phyloP scores from a whole-genome alignment of 2,329 filamentous ascomycete genomes.

The Ceratocystis huliohia region DNA sequence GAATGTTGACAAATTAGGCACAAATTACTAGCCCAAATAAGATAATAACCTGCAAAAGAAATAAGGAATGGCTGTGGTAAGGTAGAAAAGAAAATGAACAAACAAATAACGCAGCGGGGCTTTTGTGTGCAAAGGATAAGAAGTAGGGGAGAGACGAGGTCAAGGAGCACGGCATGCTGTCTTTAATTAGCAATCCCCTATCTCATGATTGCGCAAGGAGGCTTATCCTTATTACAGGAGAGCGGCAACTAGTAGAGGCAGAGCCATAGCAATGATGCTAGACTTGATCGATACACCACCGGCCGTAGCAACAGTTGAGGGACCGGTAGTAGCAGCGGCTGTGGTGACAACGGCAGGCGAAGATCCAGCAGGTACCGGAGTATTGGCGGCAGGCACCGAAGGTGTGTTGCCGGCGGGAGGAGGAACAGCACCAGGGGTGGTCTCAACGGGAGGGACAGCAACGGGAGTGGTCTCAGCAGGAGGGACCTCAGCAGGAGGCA shows the following conservation, averaged over 20 bases:
- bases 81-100: neutral
- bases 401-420: neutral
- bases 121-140: constrained; percentile 1
- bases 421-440: neutral
- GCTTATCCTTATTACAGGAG: neutral
- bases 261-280: constrained; percentile 2
- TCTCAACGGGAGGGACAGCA: neutral
- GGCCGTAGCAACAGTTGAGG: constrained; percentile 11
- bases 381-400: neutral
- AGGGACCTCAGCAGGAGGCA: neutral
- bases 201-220: too few relatives aligned
- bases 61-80: neutral
- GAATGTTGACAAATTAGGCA: neutral
- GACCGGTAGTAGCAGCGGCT: constrained; percentile 24
- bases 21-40: neutral
- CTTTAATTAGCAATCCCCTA: too few relatives aligned
- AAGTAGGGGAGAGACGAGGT: neutral
- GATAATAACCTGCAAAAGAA: neutral
- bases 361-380: constrained; percentile 12
- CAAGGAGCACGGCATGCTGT: neutral
- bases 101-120: neutral
- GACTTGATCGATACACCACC: constrained; percentile 4
- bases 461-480: neutral
- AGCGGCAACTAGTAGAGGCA: neutral
- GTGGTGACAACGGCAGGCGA: constrained; percentile 30